Evolutionary conservation across 1,284 basidiomycete genomes (phyloP).

Genomic region (Phellopilus nigrolimitatus): DNA sequence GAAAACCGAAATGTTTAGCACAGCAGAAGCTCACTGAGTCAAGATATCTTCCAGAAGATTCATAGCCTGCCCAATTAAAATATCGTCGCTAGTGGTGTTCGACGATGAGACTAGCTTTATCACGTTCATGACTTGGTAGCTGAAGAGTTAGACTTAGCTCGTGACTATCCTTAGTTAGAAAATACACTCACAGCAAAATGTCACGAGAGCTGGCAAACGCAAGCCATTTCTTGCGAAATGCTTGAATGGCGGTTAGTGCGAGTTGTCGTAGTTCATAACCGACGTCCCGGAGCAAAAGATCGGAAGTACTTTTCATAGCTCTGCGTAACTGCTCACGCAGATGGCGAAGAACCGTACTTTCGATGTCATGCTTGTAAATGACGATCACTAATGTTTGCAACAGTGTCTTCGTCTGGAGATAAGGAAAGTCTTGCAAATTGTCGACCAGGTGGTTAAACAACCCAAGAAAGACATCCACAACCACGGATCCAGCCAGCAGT

Average conservation of each 20-base stretch:
- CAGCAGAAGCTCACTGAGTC: slow-evolving; percentile 34
- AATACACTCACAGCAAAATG: slow-evolving; percentile 43
- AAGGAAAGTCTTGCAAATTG: slow-evolving; percentile 42
- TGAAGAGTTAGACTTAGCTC: slow-evolving; percentile 22
- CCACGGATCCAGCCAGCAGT: slow-evolving; percentile 54
- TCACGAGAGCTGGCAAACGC: slow-evolving; percentile 39
- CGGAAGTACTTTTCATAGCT: slow-evolving; percentile 47
- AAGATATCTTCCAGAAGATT: slow-evolving; percentile 50
- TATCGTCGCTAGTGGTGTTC: slow-evolving; percentile 49
- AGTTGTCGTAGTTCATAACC: slow-evolving; percentile 64
- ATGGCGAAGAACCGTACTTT: slow-evolving; percentile 45
- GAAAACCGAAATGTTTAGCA: not conserved
- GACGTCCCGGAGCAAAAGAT: slow-evolving; percentile 45
- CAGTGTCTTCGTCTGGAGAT: slow-evolving; percentile 49
- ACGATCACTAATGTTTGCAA: slow-evolving; percentile 59
- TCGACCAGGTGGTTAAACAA: slow-evolving; percentile 40
- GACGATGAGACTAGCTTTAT: slow-evolving; percentile 44
- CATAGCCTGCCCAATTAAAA: slow-evolving; percentile 50
- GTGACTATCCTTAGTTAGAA: slow-evolving; percentile 2
- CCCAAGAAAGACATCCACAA: slow-evolving; percentile 53
- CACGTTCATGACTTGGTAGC: slow-evolving; percentile 45
- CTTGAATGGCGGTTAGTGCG: slow-evolving; percentile 51
- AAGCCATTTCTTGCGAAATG: slow-evolving; percentile 57
- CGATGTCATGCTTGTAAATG: slow-evolving; percentile 67
- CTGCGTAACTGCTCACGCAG: slow-evolving; percentile 47